A percentile compares a stretch with the other conserved stretches of the same genome.
Evolutionary conservation across 805 yeast genomes (phyloP).

Genomic region (Limtongozyma cylindracea): DNA sequence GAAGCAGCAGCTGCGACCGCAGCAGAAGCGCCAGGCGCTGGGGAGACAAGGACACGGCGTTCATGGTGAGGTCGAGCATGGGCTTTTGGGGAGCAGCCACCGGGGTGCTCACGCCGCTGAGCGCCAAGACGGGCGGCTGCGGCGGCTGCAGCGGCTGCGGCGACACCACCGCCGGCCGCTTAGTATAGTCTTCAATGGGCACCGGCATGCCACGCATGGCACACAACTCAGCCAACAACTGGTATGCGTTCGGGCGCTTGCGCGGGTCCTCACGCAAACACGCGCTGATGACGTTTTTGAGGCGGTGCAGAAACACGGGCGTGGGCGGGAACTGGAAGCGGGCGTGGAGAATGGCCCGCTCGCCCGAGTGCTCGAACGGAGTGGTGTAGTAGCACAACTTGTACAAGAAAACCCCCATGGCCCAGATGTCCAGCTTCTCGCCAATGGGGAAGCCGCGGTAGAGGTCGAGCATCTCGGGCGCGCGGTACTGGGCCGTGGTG

Average conservation of each 20-base stretch:
- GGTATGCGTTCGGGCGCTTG: slow-evolving; percentile 50
- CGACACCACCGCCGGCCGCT: no score
- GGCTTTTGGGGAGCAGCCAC: no score
- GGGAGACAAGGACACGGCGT: slow-evolving; percentile 2
- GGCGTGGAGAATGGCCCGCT: slow-evolving; percentile 31
- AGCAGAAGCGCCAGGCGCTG: slow-evolving; percentile 11
- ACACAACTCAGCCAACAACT: slow-evolving; percentile 42
- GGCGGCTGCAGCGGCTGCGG: no score
- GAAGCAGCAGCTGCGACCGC: slow-evolving; percentile 6
- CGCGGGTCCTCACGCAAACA: slow-evolving; percentile 41
- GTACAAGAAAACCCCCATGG: slow-evolving; percentile 54
- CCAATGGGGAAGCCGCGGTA: slow-evolving; percentile 44
- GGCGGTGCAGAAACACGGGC: slow-evolving; percentile 24
- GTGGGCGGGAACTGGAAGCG: slow-evolving; percentile 16
- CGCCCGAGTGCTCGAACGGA: slow-evolving; percentile 44
- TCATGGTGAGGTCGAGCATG: not conserved
- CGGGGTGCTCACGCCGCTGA: no score
- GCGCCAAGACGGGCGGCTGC: no score
- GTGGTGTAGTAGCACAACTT: slow-evolving; percentile 64
- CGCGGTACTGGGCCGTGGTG: slow-evolving; percentile 67
- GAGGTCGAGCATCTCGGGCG: slow-evolving; percentile 70
- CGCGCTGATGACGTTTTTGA: slow-evolving; percentile 37
- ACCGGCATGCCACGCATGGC: slow-evolving; percentile 23
- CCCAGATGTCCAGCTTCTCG: slow-evolving; percentile 75
- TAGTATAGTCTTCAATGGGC: no score